phyloP scores from a whole-genome alignment of 768 basidiomycete genomes.

The Dacryopinax primogenitus region DNA sequence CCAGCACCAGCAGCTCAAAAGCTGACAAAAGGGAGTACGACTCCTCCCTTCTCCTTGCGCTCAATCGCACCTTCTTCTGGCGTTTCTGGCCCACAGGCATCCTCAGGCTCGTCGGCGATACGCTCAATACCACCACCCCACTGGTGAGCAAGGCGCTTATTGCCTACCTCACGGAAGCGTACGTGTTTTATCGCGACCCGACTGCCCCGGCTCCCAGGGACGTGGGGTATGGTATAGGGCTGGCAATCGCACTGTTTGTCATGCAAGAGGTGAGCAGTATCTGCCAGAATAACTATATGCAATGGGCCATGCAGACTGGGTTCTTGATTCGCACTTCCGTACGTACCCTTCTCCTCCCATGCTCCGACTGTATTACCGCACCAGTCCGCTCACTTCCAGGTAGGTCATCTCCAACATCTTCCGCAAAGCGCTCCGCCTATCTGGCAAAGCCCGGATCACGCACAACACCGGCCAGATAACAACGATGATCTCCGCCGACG shows the following conservation, averaged over 20 bases:
- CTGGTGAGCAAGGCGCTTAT: constrained; percentile 47
- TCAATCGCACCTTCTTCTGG: constrained; percentile 36
- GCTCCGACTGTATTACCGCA: not conserved
- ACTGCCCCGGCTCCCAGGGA: constrained; percentile 33
- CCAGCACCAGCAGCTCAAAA: constrained; percentile 3
- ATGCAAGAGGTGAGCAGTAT: constrained; percentile 41
- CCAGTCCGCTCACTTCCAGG: no score
- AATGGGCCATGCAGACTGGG: constrained; percentile 35
- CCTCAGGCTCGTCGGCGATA: constrained; percentile 37
- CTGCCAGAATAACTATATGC: constrained; percentile 13
- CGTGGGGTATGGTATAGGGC: constrained; percentile 49
- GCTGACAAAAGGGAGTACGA: constrained; percentile 30
- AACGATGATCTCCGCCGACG: constrained; percentile 56
- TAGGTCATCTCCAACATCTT: constrained; percentile 39
- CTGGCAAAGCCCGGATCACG: constrained; percentile 42
- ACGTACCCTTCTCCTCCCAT: constrained; percentile 14
- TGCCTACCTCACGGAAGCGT: constrained; percentile 44
- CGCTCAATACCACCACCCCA: constrained; percentile 41
- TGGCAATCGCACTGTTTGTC: constrained; percentile 43
- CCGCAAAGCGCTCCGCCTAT: constrained; percentile 55
- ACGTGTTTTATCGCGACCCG: constrained; percentile 30
- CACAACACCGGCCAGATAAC: constrained; percentile 56
- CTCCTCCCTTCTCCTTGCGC: constrained; percentile 38
- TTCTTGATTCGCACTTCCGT: constrained; percentile 39
- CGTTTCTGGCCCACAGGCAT: constrained; percentile 39